These are phyloP conservation scores for Candida morakotiae DNA, from an alignment of 805 yeast species.

Conservation along the genomic window DNA sequence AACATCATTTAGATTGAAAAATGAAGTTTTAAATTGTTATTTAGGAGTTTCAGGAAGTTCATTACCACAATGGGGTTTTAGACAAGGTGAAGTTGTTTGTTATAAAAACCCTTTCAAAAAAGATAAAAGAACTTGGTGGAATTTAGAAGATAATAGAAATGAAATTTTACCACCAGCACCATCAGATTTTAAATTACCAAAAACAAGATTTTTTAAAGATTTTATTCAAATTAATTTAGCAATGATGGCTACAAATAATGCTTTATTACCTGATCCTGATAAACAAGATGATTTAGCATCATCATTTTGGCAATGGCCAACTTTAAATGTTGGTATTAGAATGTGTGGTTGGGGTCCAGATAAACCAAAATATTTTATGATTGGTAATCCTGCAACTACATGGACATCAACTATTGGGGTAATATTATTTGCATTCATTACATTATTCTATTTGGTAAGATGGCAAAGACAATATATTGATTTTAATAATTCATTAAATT, in stretches of 20 bases:
- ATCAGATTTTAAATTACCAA: constrained; percentile 62
- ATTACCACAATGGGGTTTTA: constrained; percentile 96
- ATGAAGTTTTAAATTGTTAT: constrained; percentile 71
- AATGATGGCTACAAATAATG: constrained; percentile 83
- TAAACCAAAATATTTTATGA: constrained; percentile 56
- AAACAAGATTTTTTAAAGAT: constrained; percentile 67
- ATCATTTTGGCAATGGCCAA: constrained; percentile 83
- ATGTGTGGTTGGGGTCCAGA: constrained; percentile 70
- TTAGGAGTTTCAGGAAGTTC: constrained; percentile 76
- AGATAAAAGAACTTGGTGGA: constrained; percentile 90
- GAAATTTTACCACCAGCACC: constrained; percentile 55
- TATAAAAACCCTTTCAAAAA: constrained; percentile 58
- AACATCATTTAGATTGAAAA: constrained; percentile 73
- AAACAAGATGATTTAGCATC: constrained; percentile 70
- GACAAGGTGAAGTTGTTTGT: constrained; percentile 95
- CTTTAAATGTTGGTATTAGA: constrained; percentile 61
- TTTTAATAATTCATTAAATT: constrained; percentile 46
- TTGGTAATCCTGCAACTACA: constrained; percentile 66
- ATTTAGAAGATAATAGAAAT: constrained; percentile 68
- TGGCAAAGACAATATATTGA: constrained; percentile 72
- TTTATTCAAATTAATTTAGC: constrained; percentile 70
- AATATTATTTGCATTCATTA: constrained; percentile 46
- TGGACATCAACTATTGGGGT: constrained; percentile 68
- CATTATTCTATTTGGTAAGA: constrained; percentile 34
- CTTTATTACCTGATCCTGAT: constrained; percentile 72